A percentile compares a stretch with the other conserved stretches of the same genome.
Evolutionary conservation across 495 filamentous ascomycete genomes (phyloP).

Genomic region (Aspergillus bridgeri): DNA sequence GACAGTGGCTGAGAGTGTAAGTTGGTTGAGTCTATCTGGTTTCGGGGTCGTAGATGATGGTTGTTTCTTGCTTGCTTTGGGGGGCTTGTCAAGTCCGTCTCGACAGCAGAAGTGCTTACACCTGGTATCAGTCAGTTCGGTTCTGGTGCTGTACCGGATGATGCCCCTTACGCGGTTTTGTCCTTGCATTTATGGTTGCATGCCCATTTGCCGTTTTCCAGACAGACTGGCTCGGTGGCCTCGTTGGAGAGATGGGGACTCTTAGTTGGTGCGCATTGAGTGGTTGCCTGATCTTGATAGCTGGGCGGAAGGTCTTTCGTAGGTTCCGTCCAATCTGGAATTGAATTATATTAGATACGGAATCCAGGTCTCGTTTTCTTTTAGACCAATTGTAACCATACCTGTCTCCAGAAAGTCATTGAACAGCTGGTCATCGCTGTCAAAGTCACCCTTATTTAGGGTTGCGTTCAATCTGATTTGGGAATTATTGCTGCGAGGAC

Average conservation of each 20-base stretch:
- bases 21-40: conserved; percentile 24
- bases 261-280: conserved; percentile 9
- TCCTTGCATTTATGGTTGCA: conserved; percentile 85
- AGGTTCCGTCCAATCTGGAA: conserved; percentile 14
- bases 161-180: conserved; percentile 51
- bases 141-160: background rate
- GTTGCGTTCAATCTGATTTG: conserved; percentile 6
- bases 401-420: conserved; percentile 49
- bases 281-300: background rate
- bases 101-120: conserved; percentile 85
- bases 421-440: conserved; percentile 55
- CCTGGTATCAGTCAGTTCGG: conserved; percentile 25
- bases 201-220: conserved; percentile 80
- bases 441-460: conserved; percentile 43
- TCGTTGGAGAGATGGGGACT: conserved; percentile 18
- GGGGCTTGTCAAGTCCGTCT: conserved; percentile 79
- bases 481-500: conserved; percentile 7
- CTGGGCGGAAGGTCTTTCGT: conserved; percentile 1
- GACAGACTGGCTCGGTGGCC: conserved; percentile 46
- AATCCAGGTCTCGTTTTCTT: background rate
- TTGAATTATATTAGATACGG: conserved; percentile 3
- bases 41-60: conserved; percentile 13
- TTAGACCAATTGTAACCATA: conserved; percentile 7
- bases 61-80: conserved; percentile 51
- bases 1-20: conserved; percentile 24